Percentiles rank a stretch among this genome's conserved stretches.
Conservation (phyloP, 2,329 filamentous ascomycete species). For the Scorias spongiosa region DNA sequence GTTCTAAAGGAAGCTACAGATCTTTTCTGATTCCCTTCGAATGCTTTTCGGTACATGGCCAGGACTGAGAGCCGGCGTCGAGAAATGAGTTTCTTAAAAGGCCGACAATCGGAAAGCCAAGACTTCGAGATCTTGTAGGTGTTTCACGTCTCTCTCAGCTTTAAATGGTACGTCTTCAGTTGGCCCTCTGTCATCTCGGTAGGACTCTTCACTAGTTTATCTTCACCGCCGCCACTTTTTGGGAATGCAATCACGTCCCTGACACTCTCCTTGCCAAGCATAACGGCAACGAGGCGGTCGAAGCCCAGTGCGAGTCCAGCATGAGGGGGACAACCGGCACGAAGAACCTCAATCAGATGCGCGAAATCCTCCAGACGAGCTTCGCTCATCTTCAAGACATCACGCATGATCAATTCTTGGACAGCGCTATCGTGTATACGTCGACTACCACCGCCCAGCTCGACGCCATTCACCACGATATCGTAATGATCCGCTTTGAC, state of each 20-base stretch:
- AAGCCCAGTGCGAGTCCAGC: slow-evolving; percentile 88
- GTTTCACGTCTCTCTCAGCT: slow-evolving; percentile 7
- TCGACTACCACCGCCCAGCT: slow-evolving; percentile 81
- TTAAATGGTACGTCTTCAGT: slow-evolving; percentile 44
- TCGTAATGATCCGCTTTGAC: slow-evolving; percentile 85
- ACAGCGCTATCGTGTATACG: slow-evolving; percentile 76
- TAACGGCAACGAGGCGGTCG: slow-evolving; percentile 67
- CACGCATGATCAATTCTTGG: slow-evolving; percentile 71
- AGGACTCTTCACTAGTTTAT: slow-evolving; percentile 68
- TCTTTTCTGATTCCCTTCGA: too few relatives aligned
- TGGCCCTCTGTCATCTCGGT: slow-evolving; percentile 48
- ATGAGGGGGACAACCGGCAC: slow-evolving; percentile 82
- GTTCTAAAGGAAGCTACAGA: too few relatives aligned
- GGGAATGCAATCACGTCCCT: slow-evolving; percentile 94
- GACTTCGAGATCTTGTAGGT: too few relatives aligned
- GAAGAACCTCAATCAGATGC: slow-evolving; percentile 69
- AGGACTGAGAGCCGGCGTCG: too few relatives aligned
- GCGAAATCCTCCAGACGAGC: slow-evolving; percentile 64
- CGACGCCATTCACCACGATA: slow-evolving; percentile 85
- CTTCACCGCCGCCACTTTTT: slow-evolving; percentile 81
- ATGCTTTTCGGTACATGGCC: too few relatives aligned
- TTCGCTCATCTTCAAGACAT: slow-evolving; percentile 65
- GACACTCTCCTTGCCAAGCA: slow-evolving; percentile 63
- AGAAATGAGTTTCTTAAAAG: too few relatives aligned
- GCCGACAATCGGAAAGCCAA: too few relatives aligned